These are phyloP conservation scores for Pseudomonodictys pantanalensis DNA, from an alignment of 495 filamentous ascomycete genomes.

Conservation along the genomic window DNA sequence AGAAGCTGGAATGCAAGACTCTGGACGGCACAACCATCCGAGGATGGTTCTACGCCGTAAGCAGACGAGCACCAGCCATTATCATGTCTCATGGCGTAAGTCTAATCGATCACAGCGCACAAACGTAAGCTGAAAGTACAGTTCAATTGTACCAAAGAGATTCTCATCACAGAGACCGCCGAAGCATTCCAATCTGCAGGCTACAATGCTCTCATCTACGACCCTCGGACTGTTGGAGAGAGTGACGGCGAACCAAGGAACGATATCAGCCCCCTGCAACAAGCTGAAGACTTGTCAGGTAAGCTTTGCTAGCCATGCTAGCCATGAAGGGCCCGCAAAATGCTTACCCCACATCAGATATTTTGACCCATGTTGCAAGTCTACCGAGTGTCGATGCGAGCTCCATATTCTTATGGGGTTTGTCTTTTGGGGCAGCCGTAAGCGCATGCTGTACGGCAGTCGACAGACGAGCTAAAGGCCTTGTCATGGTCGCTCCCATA, in stretches of 20 bases:
- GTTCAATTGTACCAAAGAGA: slow-evolving; percentile 50
- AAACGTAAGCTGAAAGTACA: slow-evolving; percentile 24
- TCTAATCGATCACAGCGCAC: not conserved
- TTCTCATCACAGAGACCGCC: slow-evolving; percentile 39
- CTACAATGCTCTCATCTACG: slow-evolving; percentile 46
- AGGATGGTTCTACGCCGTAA: slow-evolving; percentile 38
- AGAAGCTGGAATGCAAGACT: too few relatives aligned
- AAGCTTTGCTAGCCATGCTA: not conserved
- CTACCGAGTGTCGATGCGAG: slow-evolving; percentile 37
- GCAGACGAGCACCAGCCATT: slow-evolving; percentile 36
- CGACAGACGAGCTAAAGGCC: slow-evolving; percentile 35
- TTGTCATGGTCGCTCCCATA: slow-evolving; percentile 36
- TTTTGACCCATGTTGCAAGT: slow-evolving; percentile 37
- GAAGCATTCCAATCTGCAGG: slow-evolving; percentile 42
- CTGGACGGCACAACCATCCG: slow-evolving; percentile 38
- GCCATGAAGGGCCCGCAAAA: too few relatives aligned
- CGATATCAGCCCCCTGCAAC: slow-evolving; percentile 41
- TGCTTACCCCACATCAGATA: slow-evolving; percentile 37
- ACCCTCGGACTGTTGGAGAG: slow-evolving; percentile 41
- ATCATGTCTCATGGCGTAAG: slow-evolving; percentile 46
- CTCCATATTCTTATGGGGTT: slow-evolving; percentile 50
- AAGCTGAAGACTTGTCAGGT: slow-evolving; percentile 37
- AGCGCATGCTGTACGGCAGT: slow-evolving; percentile 34
- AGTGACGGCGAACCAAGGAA: slow-evolving; percentile 49
- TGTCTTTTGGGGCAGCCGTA: slow-evolving; percentile 44